These are phyloP conservation scores for Malus fusca DNA, from an alignment of 306 rosid species.

Conservation along the genomic window DNA sequence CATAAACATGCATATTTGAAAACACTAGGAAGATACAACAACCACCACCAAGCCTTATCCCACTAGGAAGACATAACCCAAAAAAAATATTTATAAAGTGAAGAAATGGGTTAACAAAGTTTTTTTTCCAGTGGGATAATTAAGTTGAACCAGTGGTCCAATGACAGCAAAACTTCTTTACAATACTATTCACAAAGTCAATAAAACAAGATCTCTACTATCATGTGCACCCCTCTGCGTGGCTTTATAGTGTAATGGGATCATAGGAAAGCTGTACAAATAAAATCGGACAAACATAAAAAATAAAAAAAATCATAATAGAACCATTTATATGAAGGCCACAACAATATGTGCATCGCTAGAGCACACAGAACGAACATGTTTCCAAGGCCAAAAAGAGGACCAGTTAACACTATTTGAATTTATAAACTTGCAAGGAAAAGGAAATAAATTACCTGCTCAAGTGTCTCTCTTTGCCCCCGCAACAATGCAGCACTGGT, in stretches of 20 bases:
- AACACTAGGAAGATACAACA: background rate
- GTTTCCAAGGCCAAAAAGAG: background rate
- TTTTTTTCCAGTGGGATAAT: background rate
- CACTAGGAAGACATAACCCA: conserved; percentile 1
- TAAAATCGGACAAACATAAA: background rate
- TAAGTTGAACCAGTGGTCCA: background rate
- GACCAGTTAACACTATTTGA: background rate
- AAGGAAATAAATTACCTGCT: conserved; percentile 50
- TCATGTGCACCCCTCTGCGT: background rate
- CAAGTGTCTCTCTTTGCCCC: conserved; percentile 77
- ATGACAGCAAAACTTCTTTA: background rate
- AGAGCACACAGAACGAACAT: background rate
- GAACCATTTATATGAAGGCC: background rate
- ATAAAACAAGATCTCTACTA: background rate
- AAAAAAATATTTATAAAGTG: background rate
- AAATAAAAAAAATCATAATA: background rate
- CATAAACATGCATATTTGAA: background rate
- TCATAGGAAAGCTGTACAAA: background rate
- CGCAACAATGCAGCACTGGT: conserved; percentile 76
- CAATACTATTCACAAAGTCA: background rate
- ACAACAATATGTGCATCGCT: background rate
- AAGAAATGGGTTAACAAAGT: background rate
- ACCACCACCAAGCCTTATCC: no score
- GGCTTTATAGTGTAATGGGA: background rate
- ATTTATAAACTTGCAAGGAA: conserved; percentile 13